Percentiles rank a stretch among this genome's conserved stretches.
Conservation (phyloP, 129 eudicot species). For the Flaveria ramosissima region DNA sequence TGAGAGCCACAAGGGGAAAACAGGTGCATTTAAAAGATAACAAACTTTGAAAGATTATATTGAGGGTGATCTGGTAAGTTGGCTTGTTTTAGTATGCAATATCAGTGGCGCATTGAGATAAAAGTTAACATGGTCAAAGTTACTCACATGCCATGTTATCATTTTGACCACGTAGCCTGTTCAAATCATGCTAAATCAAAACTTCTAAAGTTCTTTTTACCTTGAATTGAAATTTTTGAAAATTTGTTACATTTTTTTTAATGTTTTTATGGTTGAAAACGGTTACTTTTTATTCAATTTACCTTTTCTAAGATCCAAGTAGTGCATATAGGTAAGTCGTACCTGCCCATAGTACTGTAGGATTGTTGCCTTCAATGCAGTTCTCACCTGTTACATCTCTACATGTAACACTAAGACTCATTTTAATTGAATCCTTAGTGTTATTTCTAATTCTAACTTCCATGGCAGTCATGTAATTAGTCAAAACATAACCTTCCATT, state of each 20-base stretch:
- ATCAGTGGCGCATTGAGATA: not conserved
- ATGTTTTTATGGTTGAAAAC: too few relatives aligned
- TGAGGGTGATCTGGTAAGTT: not conserved
- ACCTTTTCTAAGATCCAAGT: too few relatives aligned
- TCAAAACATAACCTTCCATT: slow-evolving; percentile 50
- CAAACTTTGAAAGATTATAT: not conserved
- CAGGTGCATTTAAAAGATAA: not conserved
- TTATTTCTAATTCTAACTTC: slow-evolving; percentile 86
- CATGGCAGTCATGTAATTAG: slow-evolving; percentile 83
- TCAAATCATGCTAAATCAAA: too few relatives aligned
- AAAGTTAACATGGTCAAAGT: too few relatives aligned
- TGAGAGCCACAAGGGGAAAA: not conserved
- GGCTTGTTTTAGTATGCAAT: not conserved
- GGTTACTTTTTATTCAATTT: too few relatives aligned
- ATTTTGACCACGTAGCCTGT: too few relatives aligned
- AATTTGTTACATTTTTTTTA: too few relatives aligned
- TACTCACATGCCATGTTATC: too few relatives aligned
- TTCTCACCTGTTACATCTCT: slow-evolving; percentile 90
- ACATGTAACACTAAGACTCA: slow-evolving; percentile 75
- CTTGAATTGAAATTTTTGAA: too few relatives aligned
- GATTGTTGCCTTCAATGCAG: slow-evolving; percentile 79
- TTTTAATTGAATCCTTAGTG: slow-evolving; percentile 67
- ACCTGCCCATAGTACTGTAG: slow-evolving; percentile 94
- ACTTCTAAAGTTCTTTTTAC: too few relatives aligned
- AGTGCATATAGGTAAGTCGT: slow-evolving; percentile 6